Conservation (phyloP, 2,329 filamentous ascomycete genomes). For the Orbilia ellipsospora region DNA sequence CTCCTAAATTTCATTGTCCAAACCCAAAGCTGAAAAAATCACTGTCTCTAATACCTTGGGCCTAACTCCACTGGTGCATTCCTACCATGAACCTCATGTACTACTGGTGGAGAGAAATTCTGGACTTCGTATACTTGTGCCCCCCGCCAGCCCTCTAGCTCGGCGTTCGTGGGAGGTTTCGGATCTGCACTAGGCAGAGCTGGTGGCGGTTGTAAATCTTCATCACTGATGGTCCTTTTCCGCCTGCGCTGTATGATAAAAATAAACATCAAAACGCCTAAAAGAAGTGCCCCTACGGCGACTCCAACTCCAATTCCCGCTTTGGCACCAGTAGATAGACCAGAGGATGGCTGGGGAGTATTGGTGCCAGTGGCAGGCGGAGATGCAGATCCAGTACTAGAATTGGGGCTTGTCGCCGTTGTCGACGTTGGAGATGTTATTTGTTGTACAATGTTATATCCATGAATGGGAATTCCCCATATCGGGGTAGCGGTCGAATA, state of each 20-base stretch:
- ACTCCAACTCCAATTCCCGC: constrained; percentile 2
- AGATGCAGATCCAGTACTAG: neutral
- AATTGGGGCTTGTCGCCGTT: neutral
- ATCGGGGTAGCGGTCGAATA: constrained; percentile 1
- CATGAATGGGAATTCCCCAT: constrained; percentile 1
- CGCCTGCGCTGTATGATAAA: neutral
- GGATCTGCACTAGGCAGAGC: no score
- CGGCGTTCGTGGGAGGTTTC: neutral
- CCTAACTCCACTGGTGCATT: no score
- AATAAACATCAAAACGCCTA: constrained; percentile 1
- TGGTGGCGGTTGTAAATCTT: neutral
- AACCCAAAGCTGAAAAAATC: no score
- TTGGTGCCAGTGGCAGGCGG: neutral
- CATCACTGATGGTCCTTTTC: neutral
- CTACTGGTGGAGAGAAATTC: neutral
- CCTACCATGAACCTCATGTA: no score
- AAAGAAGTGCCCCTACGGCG: neutral
- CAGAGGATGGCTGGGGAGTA: neutral
- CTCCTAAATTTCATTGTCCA: no score
- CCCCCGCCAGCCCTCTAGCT: neutral
- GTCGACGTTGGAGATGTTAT: constrained; percentile 1
- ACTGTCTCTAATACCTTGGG: no score
- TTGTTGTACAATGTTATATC: constrained; percentile 1
- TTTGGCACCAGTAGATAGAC: constrained; percentile 3
- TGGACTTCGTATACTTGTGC: neutral